Evolutionary conservation across 495 filamentous ascomycete genomes (phyloP).

Genomic region (Massariosphaeria phaeospora): DNA sequence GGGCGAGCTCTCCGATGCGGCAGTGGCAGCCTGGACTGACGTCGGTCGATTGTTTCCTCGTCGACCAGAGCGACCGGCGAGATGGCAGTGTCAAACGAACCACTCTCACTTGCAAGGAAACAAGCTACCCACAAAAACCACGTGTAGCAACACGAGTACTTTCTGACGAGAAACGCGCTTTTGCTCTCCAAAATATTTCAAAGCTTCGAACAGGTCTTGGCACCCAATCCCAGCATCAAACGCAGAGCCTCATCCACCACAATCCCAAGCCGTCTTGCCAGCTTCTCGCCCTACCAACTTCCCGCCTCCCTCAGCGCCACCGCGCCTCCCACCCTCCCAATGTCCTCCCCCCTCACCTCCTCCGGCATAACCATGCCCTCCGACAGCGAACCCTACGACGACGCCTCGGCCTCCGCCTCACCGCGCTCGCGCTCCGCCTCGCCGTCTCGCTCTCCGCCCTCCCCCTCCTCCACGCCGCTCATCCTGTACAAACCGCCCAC

Average conservation of each 20-base stretch:
- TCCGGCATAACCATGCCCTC: conserved; percentile 81
- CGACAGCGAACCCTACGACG: conserved; percentile 85
- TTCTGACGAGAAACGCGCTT: too few species aligned
- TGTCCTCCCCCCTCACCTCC: conserved; percentile 52
- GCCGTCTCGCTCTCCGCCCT: conserved; percentile 61
- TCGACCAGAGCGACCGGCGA: too few species aligned
- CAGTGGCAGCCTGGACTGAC: conserved; percentile 2
- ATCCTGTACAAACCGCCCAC: conserved; percentile 88
- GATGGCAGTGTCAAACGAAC: too few species aligned
- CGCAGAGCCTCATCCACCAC: conserved; percentile 5
- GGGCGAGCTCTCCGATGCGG: background rate
- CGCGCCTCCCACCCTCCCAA: background rate
- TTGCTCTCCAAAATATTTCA: too few species aligned
- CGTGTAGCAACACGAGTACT: too few species aligned
- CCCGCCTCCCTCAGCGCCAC: background rate
- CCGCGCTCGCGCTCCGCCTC: conserved; percentile 61
- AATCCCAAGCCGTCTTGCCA: background rate
- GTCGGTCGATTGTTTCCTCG: too few species aligned
- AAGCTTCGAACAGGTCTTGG: too few species aligned
- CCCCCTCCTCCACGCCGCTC: conserved; percentile 67
- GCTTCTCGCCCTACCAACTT: background rate
- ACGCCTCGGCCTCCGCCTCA: conserved; percentile 58
- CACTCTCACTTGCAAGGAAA: too few species aligned
- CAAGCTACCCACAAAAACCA: too few species aligned
- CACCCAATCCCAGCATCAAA: background rate